phyloP scores from a whole-genome alignment of 768 basidiomycete species.

The Suillus paluster region DNA sequence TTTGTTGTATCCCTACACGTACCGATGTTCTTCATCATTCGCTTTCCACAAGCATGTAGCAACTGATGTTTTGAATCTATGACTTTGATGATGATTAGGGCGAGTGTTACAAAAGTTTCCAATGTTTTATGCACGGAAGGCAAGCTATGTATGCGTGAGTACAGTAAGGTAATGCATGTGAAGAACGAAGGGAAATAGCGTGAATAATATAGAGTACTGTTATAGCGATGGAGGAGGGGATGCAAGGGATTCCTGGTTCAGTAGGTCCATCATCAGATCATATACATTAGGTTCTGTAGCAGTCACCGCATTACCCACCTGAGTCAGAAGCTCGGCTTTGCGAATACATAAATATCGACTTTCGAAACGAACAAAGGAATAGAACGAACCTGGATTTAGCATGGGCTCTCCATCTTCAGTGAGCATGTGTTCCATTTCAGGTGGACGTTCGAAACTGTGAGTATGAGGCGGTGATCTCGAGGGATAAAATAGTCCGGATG shows the following conservation, averaged over 20 bases:
- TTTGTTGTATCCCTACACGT: conserved; percentile 27
- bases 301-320: conserved; percentile 43
- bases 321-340: conserved; percentile 64
- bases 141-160: conserved; percentile 18
- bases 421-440: conserved; percentile 57
- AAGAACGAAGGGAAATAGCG: conserved; percentile 18
- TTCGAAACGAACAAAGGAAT: neutral
- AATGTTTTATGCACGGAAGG: conserved; percentile 11
- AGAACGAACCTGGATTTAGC: conserved; percentile 65
- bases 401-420: conserved; percentile 70
- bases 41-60: conserved; percentile 45
- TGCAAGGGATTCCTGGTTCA: conserved; percentile 61
- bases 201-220: conserved; percentile 25
- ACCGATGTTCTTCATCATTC: conserved; percentile 23
- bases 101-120: conserved; percentile 7
- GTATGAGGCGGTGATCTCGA: conserved; percentile 35
- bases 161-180: conserved; percentile 27
- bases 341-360: conserved; percentile 11
- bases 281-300: conserved; percentile 11
- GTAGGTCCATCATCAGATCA: conserved; percentile 34
- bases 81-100: conserved; percentile 7
- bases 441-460: conserved; percentile 37
- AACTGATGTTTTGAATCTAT: conserved; percentile 11
- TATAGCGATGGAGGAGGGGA: conserved; percentile 64
- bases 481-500: conserved; percentile 11